Conservation (phyloP, 768 basidiomycete species). For the Lentinus tigrinus region DNA sequence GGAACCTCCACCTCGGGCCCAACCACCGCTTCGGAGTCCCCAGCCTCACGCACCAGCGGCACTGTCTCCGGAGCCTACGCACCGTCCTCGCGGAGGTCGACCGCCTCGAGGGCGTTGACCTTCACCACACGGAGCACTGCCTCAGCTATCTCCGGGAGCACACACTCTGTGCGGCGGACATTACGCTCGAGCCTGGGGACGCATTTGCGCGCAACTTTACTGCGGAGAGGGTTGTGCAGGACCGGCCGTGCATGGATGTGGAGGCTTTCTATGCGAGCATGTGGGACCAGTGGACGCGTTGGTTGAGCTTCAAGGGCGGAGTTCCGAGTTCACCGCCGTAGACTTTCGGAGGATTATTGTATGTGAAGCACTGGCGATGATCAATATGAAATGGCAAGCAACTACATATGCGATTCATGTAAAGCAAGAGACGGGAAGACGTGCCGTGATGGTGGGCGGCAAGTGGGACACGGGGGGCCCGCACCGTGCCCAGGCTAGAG, state of each 20-base stretch:
- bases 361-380: too few species aligned
- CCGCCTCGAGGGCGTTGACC: not conserved
- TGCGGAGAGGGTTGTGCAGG: not conserved
- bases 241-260: not conserved
- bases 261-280: not conserved
- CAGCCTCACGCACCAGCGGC: conserved; percentile 17
- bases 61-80: conserved; percentile 26
- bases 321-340: too few species aligned
- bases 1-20: conserved; percentile 25
- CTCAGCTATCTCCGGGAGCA: conserved; percentile 31
- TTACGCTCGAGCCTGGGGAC: conserved; percentile 27
- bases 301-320: not conserved
- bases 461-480: too few species aligned
- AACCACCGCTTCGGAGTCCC: conserved; percentile 22
- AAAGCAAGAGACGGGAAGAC: too few species aligned
- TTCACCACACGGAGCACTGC: conserved; percentile 28
- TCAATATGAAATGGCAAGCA: too few species aligned
- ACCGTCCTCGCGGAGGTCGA: conserved; percentile 13
- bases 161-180: conserved; percentile 30
- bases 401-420: too few species aligned
- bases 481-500: too few species aligned
- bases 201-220: not conserved
- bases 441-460: too few species aligned
- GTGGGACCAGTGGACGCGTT: not conserved
- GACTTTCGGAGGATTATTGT: too few species aligned